Evolutionary conservation across 257 asterid genomes (phyloP).

Genomic region (Thymus mandschuricus): DNA sequence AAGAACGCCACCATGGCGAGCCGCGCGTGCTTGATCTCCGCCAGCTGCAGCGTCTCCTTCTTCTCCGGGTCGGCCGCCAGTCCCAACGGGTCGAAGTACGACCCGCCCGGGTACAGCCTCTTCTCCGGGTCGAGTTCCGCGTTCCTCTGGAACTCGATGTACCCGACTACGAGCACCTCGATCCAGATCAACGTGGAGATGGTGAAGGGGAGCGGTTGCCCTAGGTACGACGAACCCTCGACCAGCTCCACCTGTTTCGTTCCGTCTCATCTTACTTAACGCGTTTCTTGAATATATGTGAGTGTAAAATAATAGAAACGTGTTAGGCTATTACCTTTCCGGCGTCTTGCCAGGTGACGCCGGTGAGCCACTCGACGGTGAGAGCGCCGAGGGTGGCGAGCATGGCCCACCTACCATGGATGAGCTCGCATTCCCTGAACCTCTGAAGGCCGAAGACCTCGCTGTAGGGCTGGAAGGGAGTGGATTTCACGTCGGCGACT

Average conservation of each 20-base stretch:
- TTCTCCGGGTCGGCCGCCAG: constrained; percentile 95
- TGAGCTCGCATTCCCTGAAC: constrained; percentile 95
- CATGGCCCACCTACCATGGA: constrained; percentile 99
- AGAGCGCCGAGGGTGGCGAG: constrained; percentile 90
- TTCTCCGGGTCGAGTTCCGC: constrained; percentile 95
- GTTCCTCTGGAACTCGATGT: constrained; percentile 95
- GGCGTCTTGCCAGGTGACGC: constrained; percentile 97
- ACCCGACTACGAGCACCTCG: constrained; percentile 81
- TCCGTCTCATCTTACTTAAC: too few relatives aligned
- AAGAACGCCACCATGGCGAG: constrained; percentile 95
- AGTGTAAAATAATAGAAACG: too few relatives aligned
- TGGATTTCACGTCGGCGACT: constrained; percentile 60
- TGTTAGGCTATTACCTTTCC: constrained; percentile 32
- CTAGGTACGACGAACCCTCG: constrained; percentile 90
- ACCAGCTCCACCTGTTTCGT: constrained; percentile 70
- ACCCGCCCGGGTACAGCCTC: constrained; percentile 95
- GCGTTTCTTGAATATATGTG: too few relatives aligned
- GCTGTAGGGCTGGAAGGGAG: constrained; percentile 88
- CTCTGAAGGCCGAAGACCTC: constrained; percentile 93
- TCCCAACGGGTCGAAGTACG: constrained; percentile 87
- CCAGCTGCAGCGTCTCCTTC: constrained; percentile 81
- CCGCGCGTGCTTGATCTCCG: constrained; percentile 98
- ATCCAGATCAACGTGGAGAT: constrained; percentile 85
- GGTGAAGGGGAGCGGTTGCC: constrained; percentile 94
- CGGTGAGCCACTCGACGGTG: constrained; percentile 93